phyloP scores from a whole-genome alignment of 164 flowering plant species.

The Umbilicus rupestris region DNA sequence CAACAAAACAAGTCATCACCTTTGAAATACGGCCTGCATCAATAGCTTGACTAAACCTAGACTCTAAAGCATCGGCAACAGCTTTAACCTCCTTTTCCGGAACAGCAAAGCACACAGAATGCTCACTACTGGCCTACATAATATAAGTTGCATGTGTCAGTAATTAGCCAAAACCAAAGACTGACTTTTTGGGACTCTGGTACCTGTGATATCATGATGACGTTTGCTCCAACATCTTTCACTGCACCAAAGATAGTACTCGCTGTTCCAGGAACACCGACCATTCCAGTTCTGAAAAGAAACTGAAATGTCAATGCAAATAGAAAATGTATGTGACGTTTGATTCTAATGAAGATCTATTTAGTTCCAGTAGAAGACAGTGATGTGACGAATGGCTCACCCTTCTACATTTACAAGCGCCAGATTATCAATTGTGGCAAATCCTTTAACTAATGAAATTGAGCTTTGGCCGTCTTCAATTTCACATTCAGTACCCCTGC shows the following conservation, averaged over 20 bases:
- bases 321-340: constrained; percentile 1
- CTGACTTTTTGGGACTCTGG: constrained; percentile 8
- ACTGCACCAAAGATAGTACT: constrained; percentile 85
- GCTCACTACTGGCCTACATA: constrained; percentile 96
- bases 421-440: constrained; percentile 94
- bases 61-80: constrained; percentile 70
- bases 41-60: constrained; percentile 83
- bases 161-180: constrained; percentile 2
- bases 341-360: no score
- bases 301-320: background rate
- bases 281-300: constrained; percentile 88
- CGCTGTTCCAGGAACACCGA: constrained; percentile 99
- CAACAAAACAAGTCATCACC: constrained; percentile 29
- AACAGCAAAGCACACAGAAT: constrained; percentile 98
- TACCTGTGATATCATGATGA: constrained; percentile 98
- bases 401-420: constrained; percentile 99
- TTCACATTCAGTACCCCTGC: constrained; percentile 35
- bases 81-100: constrained; percentile 92
- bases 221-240: constrained; percentile 97
- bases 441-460: constrained; percentile 74
- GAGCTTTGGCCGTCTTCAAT: constrained; percentile 32
- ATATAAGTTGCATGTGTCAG: background rate
- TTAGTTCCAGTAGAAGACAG: no score
- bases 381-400: constrained; percentile 31
- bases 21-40: constrained; percentile 91